A percentile compares a stretch with the other conserved stretches of the same genome.
phyloP scores from a whole-genome alignment of 495 filamentous ascomycete species.

The Penicillium subrubescens region DNA sequence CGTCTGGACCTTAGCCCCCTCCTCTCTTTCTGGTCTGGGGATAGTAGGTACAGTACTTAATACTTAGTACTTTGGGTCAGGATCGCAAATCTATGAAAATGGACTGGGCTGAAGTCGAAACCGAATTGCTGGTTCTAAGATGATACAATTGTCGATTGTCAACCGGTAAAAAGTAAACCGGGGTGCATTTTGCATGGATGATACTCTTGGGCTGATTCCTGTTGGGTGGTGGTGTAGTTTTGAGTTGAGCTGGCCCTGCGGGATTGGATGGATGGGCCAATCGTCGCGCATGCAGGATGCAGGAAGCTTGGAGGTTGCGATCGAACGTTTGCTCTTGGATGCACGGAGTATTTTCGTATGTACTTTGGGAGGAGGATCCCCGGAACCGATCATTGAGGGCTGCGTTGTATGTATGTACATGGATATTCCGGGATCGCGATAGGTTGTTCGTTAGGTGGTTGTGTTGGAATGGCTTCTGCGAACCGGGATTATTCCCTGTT shows the following conservation, averaged over 20 bases:
- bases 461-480: background rate
- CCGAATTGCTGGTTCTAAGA: background rate
- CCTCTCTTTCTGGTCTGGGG: background rate
- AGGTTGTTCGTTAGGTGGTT: background rate
- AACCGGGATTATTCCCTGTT: conserved; percentile 17
- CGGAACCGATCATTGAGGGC: background rate
- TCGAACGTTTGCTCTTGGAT: background rate
- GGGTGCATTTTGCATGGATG: background rate
- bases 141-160: background rate
- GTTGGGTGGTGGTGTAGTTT: background rate
- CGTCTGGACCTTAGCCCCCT: background rate
- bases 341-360: no score
- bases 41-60: no score
- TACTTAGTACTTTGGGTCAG: no score
- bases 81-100: no score
- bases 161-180: background rate
- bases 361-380: background rate
- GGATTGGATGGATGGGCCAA: conserved; percentile 2
- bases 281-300: background rate
- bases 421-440: background rate
- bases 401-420: background rate
- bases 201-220: background rate
- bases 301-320: background rate
- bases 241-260: conserved; percentile 5
- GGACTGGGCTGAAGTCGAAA: background rate